A percentile compares a stretch with the other conserved stretches of the same genome.
Conservation (phyloP, 257 asterid genomes). For the Primulina huaijiensis region DNA sequence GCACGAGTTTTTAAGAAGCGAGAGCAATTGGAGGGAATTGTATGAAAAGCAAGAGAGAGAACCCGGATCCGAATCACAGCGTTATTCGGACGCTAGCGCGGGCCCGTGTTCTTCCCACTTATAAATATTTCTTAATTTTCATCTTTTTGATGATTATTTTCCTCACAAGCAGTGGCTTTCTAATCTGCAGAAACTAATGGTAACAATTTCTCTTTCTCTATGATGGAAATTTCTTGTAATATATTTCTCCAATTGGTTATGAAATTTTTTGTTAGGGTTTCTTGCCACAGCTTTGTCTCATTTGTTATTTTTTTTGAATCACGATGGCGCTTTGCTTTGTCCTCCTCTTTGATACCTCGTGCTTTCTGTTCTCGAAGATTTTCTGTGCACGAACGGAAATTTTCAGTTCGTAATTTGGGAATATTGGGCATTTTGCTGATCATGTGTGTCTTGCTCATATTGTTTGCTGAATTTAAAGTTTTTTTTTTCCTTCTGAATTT, state of each 20-base stretch:
- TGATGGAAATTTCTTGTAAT: background rate
- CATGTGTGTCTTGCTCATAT: too few relatives aligned
- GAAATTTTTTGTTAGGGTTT: background rate
- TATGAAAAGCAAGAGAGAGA: background rate
- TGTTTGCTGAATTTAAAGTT: too few relatives aligned
- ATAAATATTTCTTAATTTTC: background rate
- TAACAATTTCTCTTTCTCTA: background rate
- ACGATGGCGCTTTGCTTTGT: background rate
- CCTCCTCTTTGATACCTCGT: background rate
- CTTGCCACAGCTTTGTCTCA: background rate
- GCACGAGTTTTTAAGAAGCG: background rate
- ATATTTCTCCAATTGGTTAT: background rate
- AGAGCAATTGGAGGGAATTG: background rate
- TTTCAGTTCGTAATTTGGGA: slow-evolving; percentile 1
- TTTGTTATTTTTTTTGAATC: background rate
- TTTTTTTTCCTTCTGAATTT: too few relatives aligned
- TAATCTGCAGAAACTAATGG: slow-evolving; percentile 16
- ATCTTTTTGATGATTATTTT: background rate
- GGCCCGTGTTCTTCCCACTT: background rate
- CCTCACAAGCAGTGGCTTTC: background rate
- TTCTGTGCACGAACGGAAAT: background rate
- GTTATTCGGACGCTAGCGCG: slow-evolving; percentile 23
- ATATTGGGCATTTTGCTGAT: too few relatives aligned
- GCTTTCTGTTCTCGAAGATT: too few relatives aligned
- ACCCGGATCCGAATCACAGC: slow-evolving; percentile 18